Base-by-base conservation (phyloP, 176 grass and related monocot genomes). In the Neostapfia colusana region DNA sequence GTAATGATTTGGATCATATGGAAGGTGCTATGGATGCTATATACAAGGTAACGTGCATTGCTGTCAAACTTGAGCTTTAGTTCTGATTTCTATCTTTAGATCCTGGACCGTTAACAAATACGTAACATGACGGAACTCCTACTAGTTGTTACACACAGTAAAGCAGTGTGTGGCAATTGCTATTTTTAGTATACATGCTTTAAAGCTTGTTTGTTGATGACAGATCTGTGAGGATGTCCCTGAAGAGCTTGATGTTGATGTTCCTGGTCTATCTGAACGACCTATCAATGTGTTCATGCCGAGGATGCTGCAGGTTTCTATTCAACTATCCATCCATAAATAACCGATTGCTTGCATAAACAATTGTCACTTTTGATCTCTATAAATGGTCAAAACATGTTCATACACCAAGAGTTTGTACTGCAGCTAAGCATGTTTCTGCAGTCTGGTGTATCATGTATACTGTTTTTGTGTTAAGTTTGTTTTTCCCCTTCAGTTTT, bases 221-320 rank as follows among this genome's bases (percentile, higher is more conserved):
- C 84, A 98, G 95, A 98, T 98, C 46, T 98, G 95, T 75, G 95
- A 98, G 81, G 95, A 98, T 74, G 85, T 98, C n/a, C 95, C 95
- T 5, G 95, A 98, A 84, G 89, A 93, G 65, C 84, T 98, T 38
- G 95, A 98, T 86, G 76, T 87, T 8, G 95, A 98, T 90, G 87
- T 94, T 67, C 91, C 87, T 66, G 95, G 91, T 73, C 86, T 98
- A 70, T 75, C 89, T 17, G 95, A 98, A 81, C 80, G 95, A 17
- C 95, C 95, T 0, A 98, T 98, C 46, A 98, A 98, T 62, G 73
- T 94, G 69, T 98, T 98, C 67, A 90, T 98, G 78, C 91, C 95
- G 39, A 91, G 85, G 70, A 81, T 98, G 41, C 81, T 98, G n/a
- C 91, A 94, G 91, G 95, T 98, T 51, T 45, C 15, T 82, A 68